Percentiles rank a stretch among this genome's conserved stretches.
Evolutionary conservation across 441 rosid genomes (phyloP).

Genomic region (Manihot esculenta): DNA sequence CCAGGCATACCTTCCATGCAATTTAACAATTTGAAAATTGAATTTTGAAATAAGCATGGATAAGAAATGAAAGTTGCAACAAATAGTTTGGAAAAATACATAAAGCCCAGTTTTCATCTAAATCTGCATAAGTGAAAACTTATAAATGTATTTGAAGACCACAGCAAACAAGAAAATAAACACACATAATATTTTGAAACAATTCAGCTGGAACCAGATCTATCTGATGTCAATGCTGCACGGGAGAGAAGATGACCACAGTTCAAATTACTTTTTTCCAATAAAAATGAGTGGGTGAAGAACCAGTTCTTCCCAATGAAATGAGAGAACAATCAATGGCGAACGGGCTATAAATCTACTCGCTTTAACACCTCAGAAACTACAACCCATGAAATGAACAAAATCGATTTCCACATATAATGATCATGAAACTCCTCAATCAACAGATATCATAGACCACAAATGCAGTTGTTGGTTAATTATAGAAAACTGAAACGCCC

Average conservation of each 20-base stretch:
- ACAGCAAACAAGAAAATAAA: slow-evolving; percentile 6
- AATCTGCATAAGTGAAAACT: not conserved
- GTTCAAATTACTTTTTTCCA: not conserved
- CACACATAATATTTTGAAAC: not conserved
- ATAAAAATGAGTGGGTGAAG: too few species aligned
- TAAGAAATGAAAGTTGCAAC: not conserved
- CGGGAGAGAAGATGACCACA: not conserved
- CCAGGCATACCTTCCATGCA: not conserved
- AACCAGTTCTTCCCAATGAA: not conserved
- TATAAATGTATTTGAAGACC: not conserved
- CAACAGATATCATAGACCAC: not conserved
- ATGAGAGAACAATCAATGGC: not conserved
- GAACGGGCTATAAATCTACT: not conserved
- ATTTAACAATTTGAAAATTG: slow-evolving; percentile 4
- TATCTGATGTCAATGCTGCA: not conserved
- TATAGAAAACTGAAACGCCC: not conserved
- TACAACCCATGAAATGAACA: not conserved
- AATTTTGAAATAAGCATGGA: not conserved
- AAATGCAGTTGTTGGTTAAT: not conserved
- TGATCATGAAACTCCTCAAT: not conserved
- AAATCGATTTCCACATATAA: not conserved
- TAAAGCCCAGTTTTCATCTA: not conserved
- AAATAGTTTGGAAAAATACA: not conserved
- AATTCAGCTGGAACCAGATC: slow-evolving; percentile 12
- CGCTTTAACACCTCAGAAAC: not conserved